These are phyloP conservation scores for Pascua guehoae DNA, from an alignment of 1,284 basidiomycete species.

Conservation along the genomic window DNA sequence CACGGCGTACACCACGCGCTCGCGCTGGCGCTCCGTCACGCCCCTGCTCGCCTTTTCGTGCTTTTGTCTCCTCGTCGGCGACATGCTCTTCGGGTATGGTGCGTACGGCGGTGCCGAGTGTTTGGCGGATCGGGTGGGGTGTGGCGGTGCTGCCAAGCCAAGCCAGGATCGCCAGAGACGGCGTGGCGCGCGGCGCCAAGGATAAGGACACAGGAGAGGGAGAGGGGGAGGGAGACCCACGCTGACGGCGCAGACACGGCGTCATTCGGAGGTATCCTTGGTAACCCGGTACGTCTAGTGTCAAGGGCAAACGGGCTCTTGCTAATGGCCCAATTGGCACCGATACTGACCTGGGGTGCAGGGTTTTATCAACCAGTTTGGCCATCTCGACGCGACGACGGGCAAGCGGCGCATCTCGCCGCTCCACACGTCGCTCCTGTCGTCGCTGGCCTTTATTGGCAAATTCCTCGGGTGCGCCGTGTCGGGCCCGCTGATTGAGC, in stretches of 20 bases:
- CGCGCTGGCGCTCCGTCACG: constrained; percentile 2
- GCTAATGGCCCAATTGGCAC: too few species aligned
- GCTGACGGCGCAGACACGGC: constrained; percentile 3
- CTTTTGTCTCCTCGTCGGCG: constrained; percentile 7
- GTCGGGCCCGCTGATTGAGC: constrained; percentile 9
- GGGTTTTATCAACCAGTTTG: constrained; percentile 16
- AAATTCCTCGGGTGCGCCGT: constrained; percentile 12
- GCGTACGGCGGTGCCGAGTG: not conserved
- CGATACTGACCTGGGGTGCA: not conserved
- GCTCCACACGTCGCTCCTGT: constrained; percentile 5
- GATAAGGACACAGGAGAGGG: too few species aligned
- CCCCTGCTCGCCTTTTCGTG: constrained; percentile 9
- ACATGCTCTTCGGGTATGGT: constrained; percentile 11
- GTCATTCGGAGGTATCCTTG: constrained; percentile 6
- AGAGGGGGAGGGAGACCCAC: too few species aligned
- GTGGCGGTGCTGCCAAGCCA: too few species aligned
- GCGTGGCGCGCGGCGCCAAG: too few species aligned
- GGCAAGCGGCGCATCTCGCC: constrained; percentile 4
- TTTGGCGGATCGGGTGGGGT: too few species aligned
- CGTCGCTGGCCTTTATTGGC: constrained; percentile 14
- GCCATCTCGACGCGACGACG: constrained; percentile 1
- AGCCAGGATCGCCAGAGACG: too few species aligned
- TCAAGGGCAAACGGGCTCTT: too few species aligned
- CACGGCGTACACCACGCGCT: too few species aligned
- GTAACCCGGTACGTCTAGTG: constrained; percentile 8